These are phyloP conservation scores for Dendrobium huoshanense DNA, from an alignment of 106 monocot species.

Conservation along the genomic window DNA sequence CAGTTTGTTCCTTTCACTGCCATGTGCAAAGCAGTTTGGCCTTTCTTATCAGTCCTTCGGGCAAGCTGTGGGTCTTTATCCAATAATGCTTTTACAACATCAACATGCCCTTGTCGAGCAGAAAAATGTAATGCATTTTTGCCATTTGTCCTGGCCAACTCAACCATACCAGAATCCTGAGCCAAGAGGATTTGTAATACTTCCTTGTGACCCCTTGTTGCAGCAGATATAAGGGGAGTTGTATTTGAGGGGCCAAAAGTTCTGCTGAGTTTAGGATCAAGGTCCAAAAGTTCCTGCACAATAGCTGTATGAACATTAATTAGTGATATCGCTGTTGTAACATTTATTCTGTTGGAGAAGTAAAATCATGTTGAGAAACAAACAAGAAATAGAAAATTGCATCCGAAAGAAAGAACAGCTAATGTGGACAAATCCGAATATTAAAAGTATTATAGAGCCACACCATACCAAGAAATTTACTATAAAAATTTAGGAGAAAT, in stretches of 20 bases:
- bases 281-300: slow-evolving; percentile 24
- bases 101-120: slow-evolving; percentile 26
- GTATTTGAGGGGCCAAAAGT: slow-evolving; percentile 26
- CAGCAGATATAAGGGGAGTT: slow-evolving; percentile 32
- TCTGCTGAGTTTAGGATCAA: slow-evolving; percentile 20
- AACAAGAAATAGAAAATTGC: too few species aligned
- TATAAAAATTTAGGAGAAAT: too few species aligned
- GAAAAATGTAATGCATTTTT: slow-evolving; percentile 34
- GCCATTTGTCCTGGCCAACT: slow-evolving; percentile 24
- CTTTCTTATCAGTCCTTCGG: slow-evolving; percentile 29
- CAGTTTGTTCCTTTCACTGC: slow-evolving; percentile 26
- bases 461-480: too few species aligned
- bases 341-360: not conserved
- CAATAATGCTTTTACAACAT: slow-evolving; percentile 22
- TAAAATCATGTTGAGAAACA: too few species aligned
- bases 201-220: slow-evolving; percentile 25
- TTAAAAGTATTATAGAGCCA: too few species aligned
- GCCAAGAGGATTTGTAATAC: slow-evolving; percentile 16
- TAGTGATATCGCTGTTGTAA: not conserved
- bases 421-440: too few species aligned
- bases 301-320: slow-evolving; percentile 18
- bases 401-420: too few species aligned
- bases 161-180: slow-evolving; percentile 17
- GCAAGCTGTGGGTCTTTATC: slow-evolving; percentile 35
- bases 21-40: slow-evolving; percentile 39